Evolutionary conservation across 108 stramenopile genomes (phyloP).

Genomic region (Ochromonas danica): DNA sequence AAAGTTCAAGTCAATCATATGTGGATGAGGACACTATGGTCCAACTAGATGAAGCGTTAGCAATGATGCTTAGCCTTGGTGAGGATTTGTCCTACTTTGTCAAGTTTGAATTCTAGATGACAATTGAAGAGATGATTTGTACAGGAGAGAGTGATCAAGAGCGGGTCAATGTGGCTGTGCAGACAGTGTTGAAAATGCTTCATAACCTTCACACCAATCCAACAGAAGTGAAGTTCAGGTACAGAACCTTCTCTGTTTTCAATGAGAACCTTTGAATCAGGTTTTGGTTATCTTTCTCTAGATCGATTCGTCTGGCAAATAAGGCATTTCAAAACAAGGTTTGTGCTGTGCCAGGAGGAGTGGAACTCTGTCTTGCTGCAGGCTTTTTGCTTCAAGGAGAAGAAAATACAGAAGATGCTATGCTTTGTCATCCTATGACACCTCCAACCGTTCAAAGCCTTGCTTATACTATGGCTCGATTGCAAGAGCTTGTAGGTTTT

Average conservation of each 20-base stretch:
- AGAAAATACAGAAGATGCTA: too few species aligned
- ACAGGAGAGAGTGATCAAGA: too few species aligned
- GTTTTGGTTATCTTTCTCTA: too few species aligned
- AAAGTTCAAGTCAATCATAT: background rate
- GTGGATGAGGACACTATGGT: background rate
- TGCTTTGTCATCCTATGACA: too few species aligned
- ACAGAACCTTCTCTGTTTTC: background rate
- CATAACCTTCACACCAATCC: background rate
- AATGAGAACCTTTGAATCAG: too few species aligned
- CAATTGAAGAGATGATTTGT: too few species aligned
- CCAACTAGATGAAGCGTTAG: background rate
- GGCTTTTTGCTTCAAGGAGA: background rate
- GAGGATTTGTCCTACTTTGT: too few species aligned
- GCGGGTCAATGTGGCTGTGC: background rate
- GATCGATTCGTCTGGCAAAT: slow-evolving; percentile 4
- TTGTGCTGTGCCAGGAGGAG: background rate
- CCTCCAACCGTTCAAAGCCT: too few species aligned
- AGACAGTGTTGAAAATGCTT: slow-evolving; percentile 3
- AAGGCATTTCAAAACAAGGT: slow-evolving; percentile 10
- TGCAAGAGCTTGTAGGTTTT: background rate
- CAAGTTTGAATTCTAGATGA: too few species aligned
- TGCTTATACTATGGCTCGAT: background rate
- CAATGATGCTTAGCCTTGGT: background rate
- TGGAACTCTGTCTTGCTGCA: background rate
- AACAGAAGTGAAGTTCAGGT: background rate